These are phyloP conservation scores for Backusella sp. DNA, from an alignment of 192 early-diverging fungal genomes.

Conservation along the genomic window DNA sequence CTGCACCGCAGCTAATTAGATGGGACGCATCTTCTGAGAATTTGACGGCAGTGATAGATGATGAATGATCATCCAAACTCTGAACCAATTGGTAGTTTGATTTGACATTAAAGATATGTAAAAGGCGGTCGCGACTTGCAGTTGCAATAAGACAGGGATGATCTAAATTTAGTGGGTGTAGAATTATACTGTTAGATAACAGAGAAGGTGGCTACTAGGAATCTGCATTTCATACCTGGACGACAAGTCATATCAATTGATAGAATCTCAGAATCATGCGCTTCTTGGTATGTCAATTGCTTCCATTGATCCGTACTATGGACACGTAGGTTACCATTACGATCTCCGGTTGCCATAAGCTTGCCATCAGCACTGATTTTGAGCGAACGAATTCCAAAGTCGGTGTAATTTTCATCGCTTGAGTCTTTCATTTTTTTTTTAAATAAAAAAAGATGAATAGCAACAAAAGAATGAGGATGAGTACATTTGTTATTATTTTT, in stretches of 20 bases:
- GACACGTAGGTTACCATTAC: constrained; percentile 70
- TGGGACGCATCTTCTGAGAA: constrained; percentile 63
- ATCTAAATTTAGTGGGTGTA: constrained; percentile 12
- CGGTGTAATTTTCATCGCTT: constrained; percentile 38
- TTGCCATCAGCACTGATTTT: constrained; percentile 62
- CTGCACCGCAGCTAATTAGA: constrained; percentile 77
- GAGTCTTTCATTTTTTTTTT: constrained; percentile 9
- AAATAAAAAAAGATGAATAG: neutral
- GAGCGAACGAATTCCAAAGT: constrained; percentile 71
- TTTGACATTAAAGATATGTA: constrained; percentile 73
- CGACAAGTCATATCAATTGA: constrained; percentile 66
- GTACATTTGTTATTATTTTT: neutral
- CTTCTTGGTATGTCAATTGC: constrained; percentile 64
- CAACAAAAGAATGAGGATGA: neutral
- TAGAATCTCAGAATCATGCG: constrained; percentile 78
- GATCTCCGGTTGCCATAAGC: constrained; percentile 73
- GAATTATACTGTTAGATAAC: neutral
- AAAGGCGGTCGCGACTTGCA: constrained; percentile 69
- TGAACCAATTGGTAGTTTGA: constrained; percentile 65
- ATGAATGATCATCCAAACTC: constrained; percentile 84
- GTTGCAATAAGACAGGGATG: constrained; percentile 62
- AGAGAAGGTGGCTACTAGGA: neutral
- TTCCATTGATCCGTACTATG: constrained; percentile 58
- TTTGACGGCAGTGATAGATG: constrained; percentile 71
- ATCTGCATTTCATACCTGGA: neutral